Conservation (phyloP, 2,329 filamentous ascomycete species). For the Tolypocladium cylindrosporum region DNA sequence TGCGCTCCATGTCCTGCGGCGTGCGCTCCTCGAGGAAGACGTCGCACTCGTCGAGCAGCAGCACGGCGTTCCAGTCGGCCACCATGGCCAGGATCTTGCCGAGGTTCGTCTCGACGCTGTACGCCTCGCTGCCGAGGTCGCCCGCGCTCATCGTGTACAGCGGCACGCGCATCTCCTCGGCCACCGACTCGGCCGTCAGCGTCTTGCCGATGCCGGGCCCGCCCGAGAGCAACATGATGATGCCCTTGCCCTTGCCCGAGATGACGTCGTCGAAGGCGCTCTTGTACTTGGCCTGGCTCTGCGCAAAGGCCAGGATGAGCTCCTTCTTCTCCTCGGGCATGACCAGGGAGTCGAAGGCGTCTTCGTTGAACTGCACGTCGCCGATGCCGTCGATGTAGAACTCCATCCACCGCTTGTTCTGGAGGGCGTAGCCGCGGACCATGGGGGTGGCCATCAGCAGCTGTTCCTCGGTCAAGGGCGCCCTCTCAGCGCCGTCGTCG, state of each 20-base stretch:
- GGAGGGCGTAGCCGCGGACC: slow-evolving; percentile 38
- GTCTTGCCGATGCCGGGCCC: slow-evolving; percentile 41
- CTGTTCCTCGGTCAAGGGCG: slow-evolving; percentile 25
- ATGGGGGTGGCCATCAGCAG: slow-evolving; percentile 28
- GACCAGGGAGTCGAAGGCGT: slow-evolving; percentile 39
- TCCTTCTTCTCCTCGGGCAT: slow-evolving; percentile 39
- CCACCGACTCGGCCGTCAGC: slow-evolving; percentile 37
- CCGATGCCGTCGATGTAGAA: slow-evolving; percentile 35
- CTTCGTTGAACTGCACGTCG: slow-evolving; percentile 36
- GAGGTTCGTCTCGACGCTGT: slow-evolving; percentile 54
- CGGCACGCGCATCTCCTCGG: slow-evolving; percentile 37
- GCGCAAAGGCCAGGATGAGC: slow-evolving; percentile 38
- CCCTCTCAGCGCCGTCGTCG: slow-evolving; percentile 13
- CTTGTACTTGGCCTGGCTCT: slow-evolving; percentile 32
- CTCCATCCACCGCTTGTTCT: slow-evolving; percentile 37
- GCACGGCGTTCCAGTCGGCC: slow-evolving; percentile 36
- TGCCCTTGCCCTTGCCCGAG: slow-evolving; percentile 39
- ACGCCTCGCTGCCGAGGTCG: slow-evolving; percentile 58
- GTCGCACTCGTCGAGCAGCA: slow-evolving; percentile 26
- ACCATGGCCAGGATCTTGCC: slow-evolving; percentile 50
- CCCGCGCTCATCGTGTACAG: slow-evolving; percentile 49
- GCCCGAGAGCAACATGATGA: slow-evolving; percentile 39
- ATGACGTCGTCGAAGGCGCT: slow-evolving; percentile 41
- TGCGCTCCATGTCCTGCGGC: slow-evolving; percentile 22
- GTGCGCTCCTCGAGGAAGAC: slow-evolving; percentile 31